Evolutionary conservation across 108 stramenopile species (phyloP).

Genomic region (Cyclotella baltica): DNA sequence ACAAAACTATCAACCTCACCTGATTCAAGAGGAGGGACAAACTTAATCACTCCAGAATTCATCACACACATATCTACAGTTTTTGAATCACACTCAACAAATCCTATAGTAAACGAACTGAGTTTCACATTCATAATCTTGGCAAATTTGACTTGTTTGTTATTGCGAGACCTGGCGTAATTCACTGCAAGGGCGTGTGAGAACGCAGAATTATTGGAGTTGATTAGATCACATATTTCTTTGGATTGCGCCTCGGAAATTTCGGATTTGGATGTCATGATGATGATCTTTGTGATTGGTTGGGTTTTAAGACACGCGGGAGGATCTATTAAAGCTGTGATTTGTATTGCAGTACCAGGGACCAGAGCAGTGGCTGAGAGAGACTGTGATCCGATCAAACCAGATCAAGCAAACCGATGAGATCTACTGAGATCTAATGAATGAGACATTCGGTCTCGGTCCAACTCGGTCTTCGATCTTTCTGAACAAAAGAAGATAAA

Average conservation of each 20-base stretch:
- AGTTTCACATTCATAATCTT: conserved; percentile 9
- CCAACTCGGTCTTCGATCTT: too few species aligned
- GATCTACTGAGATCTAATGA: too few species aligned
- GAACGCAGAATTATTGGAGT: conserved; percentile 1
- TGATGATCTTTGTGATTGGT: background rate
- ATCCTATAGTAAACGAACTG: conserved; percentile 8
- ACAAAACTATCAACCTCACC: background rate
- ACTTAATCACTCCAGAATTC: conserved; percentile 2
- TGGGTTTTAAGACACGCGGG: background rate
- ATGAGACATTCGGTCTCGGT: too few species aligned
- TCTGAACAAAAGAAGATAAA: too few species aligned
- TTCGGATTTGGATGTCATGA: background rate
- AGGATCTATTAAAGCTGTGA: too few species aligned
- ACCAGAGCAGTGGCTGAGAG: too few species aligned
- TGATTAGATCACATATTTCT: conserved; percentile 20
- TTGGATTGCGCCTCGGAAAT: conserved; percentile 21
- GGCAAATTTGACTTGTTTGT: conserved; percentile 8
- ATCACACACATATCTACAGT: conserved; percentile 19
- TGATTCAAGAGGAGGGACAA: conserved; percentile 19
- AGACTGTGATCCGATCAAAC: too few species aligned
- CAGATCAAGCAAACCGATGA: too few species aligned
- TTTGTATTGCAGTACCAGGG: too few species aligned
- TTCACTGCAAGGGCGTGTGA: conserved; percentile 14
- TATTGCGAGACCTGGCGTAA: background rate
- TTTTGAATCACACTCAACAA: conserved; percentile 28